Base-by-base conservation (phyloP, 768 basidiomycete genomes). In the Crucibulum laeve region DNA sequence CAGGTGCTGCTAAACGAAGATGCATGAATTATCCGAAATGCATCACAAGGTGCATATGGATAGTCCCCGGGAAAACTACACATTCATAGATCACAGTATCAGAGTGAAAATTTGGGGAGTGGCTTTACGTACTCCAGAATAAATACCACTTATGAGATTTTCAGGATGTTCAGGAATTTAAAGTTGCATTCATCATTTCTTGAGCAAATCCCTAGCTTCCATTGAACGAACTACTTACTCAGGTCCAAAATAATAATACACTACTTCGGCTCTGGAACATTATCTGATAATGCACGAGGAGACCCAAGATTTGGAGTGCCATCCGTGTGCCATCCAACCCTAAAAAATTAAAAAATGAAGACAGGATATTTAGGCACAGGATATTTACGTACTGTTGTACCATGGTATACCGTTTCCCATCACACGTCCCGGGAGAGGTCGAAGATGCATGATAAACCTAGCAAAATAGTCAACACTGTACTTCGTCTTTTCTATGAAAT, bases 391-490 rank as follows among this genome's bases (percentile, higher is more conserved):
- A 58, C 58, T 41, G 45, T 25, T 60, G 57, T 14, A 60, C 53
- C 45, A 53, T 46, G 8, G 58, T 60, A n/a, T 53, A 53, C 1
- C 58, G 49, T 4, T 48, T 50, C 5, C 58, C 58, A 45, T 60
- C 58, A 34, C 58, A 58, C 15, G 45, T 56, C 25, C 58, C 58
- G 11, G 56, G 56, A 3, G 54, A 52, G 0, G 45, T 48, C 1
- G 44, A n/a, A 33, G 55, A 55, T 14, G 52, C 56, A 32, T 57
- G 56, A 32, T 55, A 57, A 3, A 57, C 56, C 53, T 57, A n/a
- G 14, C n/a, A 38, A 35, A 30, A 25, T 21, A 40, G 39, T 21
- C 39, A 19, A 40, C 21, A 25, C 8, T 18, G 19, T 37, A 10
- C 19, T 13, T 10, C 39, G 14, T 17, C 28, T 21, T 25, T 40